These are phyloP conservation scores for Herpotrichia juniperi DNA, from an alignment of 2,329 filamentous ascomycete species.

Conservation along the genomic window DNA sequence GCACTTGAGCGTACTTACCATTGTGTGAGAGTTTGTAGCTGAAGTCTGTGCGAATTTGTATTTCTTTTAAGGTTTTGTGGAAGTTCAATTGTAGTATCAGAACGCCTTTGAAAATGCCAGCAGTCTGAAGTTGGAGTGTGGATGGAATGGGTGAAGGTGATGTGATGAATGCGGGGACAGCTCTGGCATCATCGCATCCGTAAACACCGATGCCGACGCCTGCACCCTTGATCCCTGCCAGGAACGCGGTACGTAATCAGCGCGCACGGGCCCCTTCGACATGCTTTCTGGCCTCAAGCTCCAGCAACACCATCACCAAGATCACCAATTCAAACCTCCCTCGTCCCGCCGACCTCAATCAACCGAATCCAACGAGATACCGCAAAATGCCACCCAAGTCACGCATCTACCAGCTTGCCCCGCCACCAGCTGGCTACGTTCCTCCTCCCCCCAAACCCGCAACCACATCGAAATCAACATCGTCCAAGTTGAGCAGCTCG, in stretches of 20 bases:
- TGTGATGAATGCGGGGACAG: constrained; percentile 10
- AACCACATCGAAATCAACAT: constrained; percentile 22
- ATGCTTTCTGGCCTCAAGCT: constrained; percentile 27
- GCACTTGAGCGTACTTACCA: constrained; percentile 1
- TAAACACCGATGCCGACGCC: constrained; percentile 12
- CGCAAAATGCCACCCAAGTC: constrained; percentile 40
- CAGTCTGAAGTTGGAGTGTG: neutral
- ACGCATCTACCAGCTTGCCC: constrained; percentile 19
- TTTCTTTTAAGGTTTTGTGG: neutral
- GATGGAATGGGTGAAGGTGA: neutral
- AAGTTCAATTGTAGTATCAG: too few species aligned
- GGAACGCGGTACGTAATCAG: constrained; percentile 9
- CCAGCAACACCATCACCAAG: constrained; percentile 3
- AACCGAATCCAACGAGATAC: neutral
- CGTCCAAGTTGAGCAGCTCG: constrained; percentile 29
- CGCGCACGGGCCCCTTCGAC: constrained; percentile 2
- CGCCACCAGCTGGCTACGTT: constrained; percentile 16
- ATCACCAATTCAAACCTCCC: too few species aligned
- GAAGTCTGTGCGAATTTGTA: neutral
- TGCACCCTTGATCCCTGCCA: constrained; percentile 11
- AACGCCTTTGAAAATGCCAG: too few species aligned
- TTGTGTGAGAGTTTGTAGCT: neutral
- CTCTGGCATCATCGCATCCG: constrained; percentile 12
- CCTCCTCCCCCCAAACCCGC: constrained; percentile 9
- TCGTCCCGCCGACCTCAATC: neutral